Base-by-base conservation (phyloP, 2,329 filamentous ascomycete species). In the Calonectria henricotiae region DNA sequence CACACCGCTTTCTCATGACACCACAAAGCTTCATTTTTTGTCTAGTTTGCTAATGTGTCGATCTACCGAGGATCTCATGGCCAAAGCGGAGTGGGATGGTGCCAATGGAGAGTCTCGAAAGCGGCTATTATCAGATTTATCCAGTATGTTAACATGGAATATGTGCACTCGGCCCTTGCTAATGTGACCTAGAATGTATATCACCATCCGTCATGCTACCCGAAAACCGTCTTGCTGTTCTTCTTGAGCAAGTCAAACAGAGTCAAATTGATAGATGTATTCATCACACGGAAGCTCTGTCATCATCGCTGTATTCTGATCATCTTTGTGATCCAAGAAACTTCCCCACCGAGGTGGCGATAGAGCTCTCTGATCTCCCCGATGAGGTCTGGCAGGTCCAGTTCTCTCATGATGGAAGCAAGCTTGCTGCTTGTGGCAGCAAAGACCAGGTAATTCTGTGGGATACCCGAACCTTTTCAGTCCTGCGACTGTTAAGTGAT, bases 171-270 rank as follows among this genome's bases (percentile, higher is more conserved):
- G 11, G 35, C 1, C 15, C 51, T 62, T 7, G 13, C 66, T 73
- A 67, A 44, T 49, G 37, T 58, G 49, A 63, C 39, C 41, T 75
- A 96, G 93, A 89, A 85, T 98, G 91, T 67, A 97, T 99, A 80
- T 98, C 96, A 1, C 96, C 96, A 0, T 96, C 95, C 4, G 94
- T 98, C 51, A 98, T 99, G 95, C 93, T 99, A 65, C 96, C 96
- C 1, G 94, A 98, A 79, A 94, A 96, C 80, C 92, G 96, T 7
- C 86, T 99, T 51, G 94, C 94, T 1, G 88, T 91, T 39, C 86
- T 99, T 17, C 85, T 99, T 63, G 88, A 95, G 68, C 91, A 97
- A 74, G 91, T 98, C 43, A 98, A 98, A 80, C 88, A 92, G 71
- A 90, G 88, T 72, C 96, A 98, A 83, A 93, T 98, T 69, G 89